Evolutionary conservation across 139 green algal species (phyloP).

Genomic region (Dunaliella primolecta): DNA sequence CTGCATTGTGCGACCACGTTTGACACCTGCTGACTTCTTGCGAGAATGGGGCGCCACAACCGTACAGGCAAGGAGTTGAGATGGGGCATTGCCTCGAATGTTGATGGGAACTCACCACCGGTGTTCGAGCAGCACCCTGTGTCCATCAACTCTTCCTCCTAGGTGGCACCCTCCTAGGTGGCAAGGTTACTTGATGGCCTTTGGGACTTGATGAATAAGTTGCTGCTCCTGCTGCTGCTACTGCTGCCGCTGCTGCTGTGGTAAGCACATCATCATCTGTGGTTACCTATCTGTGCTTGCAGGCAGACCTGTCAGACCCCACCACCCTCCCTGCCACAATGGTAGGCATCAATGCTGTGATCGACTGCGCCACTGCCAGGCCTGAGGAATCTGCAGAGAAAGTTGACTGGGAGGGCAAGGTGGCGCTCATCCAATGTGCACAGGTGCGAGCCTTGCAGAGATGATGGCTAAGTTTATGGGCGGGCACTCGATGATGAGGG

Average conservation of each 20-base stretch:
- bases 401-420: constrained; percentile 98
- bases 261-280: too few species aligned
- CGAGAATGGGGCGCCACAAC: constrained; percentile 96
- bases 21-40: constrained; percentile 95
- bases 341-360: constrained; percentile 92
- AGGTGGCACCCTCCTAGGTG: too few species aligned
- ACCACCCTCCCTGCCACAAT: constrained; percentile 90
- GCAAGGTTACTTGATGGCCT: too few species aligned
- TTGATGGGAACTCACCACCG: background rate
- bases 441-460: too few species aligned
- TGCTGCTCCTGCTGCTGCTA: too few species aligned
- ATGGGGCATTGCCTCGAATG: too few species aligned
- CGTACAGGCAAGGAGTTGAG: constrained; percentile 61
- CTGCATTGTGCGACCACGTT: constrained; percentile 89
- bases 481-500: too few species aligned
- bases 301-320: constrained; percentile 91
- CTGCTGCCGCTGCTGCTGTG: too few species aligned
- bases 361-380: constrained; percentile 94
- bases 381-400: constrained; percentile 90
- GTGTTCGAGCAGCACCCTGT: background rate
- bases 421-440: constrained; percentile 93
- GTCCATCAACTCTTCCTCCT: background rate
- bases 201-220: too few species aligned
- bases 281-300: too few species aligned
- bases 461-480: too few species aligned